Conservation (phyloP, 768 basidiomycete species). For the Strobilomyces dryophilus region DNA sequence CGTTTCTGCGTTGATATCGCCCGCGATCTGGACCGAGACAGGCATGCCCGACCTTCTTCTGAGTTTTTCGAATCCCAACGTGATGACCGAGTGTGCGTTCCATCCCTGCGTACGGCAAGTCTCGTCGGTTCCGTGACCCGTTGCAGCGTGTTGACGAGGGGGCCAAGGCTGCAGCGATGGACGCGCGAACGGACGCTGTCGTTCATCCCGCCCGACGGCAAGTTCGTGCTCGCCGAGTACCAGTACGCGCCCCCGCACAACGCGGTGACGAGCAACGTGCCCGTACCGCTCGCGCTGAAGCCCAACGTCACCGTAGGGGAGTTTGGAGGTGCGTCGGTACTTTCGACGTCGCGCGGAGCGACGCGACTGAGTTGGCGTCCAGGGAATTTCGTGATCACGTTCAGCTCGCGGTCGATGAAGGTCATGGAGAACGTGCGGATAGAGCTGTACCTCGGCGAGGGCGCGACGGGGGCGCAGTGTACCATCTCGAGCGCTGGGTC, state of each 20-base stretch:
- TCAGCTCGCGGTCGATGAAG: conserved; percentile 61
- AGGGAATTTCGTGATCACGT: conserved; percentile 59
- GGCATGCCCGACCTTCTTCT: conserved; percentile 88
- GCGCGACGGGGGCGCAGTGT: conserved; percentile 70
- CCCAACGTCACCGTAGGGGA: conserved; percentile 31
- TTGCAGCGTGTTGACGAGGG: conserved; percentile 6
- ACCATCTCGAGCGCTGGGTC: conserved; percentile 56
- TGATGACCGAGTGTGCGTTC: conserved; percentile 77
- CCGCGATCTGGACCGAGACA: conserved; percentile 23
- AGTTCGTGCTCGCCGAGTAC: conserved; percentile 82
- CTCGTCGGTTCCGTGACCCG: not conserved
- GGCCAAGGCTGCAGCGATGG: conserved; percentile 72
- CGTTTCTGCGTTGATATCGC: not conserved
- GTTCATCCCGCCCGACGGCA: conserved; percentile 92
- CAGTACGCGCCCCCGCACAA: conserved; percentile 49
- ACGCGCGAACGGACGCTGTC: conserved; percentile 71
- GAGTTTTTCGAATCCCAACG: conserved; percentile 69
- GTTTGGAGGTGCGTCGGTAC: conserved; percentile 25
- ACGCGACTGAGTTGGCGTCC: not conserved
- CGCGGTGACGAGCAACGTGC: conserved; percentile 41
- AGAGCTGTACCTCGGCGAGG: conserved; percentile 72
- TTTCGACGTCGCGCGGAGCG: not conserved
- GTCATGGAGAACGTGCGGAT: conserved; percentile 69
- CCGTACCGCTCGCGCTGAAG: conserved; percentile 50
- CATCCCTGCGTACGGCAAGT: conserved; percentile 88